These are phyloP conservation scores for Flueggea neowawraea DNA, from an alignment of 441 rosid species.

Conservation along the genomic window DNA sequence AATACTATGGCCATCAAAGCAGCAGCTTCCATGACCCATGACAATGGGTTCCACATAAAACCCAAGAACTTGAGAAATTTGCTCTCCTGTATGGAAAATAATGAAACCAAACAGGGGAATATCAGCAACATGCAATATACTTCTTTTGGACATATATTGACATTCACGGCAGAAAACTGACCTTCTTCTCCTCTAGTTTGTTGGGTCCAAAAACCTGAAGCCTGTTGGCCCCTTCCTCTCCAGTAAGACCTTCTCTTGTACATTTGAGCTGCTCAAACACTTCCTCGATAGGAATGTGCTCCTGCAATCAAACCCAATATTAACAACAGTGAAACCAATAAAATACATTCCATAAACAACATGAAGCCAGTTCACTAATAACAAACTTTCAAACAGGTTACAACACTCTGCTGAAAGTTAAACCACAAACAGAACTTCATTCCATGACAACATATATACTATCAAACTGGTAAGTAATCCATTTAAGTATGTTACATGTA, in stretches of 20 bases:
- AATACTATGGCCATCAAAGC: constrained; percentile 81
- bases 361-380: no score
- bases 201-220: constrained; percentile 81
- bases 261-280: constrained; percentile 89
- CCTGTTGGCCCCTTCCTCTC: constrained; percentile 69
- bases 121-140: neutral
- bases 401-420: no score
- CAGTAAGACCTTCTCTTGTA: constrained; percentile 57
- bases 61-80: constrained; percentile 80
- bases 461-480: no score
- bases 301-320: constrained; percentile 32
- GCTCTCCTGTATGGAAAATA: constrained; percentile 52
- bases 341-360: neutral
- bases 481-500: no score
- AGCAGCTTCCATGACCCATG: constrained; percentile 99
- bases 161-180: constrained; percentile 10
- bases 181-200: constrained; percentile 93
- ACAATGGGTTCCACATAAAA: constrained; percentile 96
- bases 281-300: constrained; percentile 81
- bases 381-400: no score
- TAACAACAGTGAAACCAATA: neutral
- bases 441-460: no score
- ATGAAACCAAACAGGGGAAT: neutral
- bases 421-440: no score
- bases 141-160: neutral